Evolutionary conservation across 177 flowering plant genomes (phyloP), one percentile per base, ranked within the genome.

Genomic region (Vitis hybrid): DNA sequence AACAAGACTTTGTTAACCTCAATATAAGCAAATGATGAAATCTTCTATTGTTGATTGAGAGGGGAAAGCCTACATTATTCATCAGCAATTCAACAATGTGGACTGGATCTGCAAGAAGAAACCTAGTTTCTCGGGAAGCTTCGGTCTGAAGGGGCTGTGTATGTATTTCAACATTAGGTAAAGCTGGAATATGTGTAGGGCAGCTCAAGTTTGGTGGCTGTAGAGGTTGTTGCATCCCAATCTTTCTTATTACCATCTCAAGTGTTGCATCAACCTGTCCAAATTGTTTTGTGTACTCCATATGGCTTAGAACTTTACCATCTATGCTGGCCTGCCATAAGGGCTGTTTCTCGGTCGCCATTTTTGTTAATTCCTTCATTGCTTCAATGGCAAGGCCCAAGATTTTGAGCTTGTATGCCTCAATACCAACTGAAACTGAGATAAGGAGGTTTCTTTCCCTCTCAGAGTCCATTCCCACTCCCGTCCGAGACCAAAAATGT

Each of bases 391-490:
- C 85, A 18, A 73, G 74, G 10, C 81, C 77, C 2, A 20, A 53
- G 62, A 82, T 77, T 50, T 52, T 77, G 1, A 11, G 13, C 69
- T 74, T 70, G 53, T 71, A 55, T 1, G 1, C 15, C 1, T 80
- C 83, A 13, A 82, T 61, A 10, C 13, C 11, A 1, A 73, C 19
- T 5, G 79, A 75, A 19, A 80, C 70, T 1, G 78, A 73, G 73
- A 78, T 69, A 2, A 84, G 77, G 9, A 83, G 85, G 66, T 84
- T 83, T 18, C 71, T 72, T 5, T 82, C 78, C 48, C 75, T 26
- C 10, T 61, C 50, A 49, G 16, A 18, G 31, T 60, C 50, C 39
- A 58, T 18, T 22, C 49, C 52, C 48, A 49, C 51, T 54, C 26
- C 50, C 31, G 78, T 29, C 9, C 48, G 49, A 48, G 68, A 31